Conservation (phyloP, 169 alveolate genomes). For the Cryptosporidium parvum region DNA sequence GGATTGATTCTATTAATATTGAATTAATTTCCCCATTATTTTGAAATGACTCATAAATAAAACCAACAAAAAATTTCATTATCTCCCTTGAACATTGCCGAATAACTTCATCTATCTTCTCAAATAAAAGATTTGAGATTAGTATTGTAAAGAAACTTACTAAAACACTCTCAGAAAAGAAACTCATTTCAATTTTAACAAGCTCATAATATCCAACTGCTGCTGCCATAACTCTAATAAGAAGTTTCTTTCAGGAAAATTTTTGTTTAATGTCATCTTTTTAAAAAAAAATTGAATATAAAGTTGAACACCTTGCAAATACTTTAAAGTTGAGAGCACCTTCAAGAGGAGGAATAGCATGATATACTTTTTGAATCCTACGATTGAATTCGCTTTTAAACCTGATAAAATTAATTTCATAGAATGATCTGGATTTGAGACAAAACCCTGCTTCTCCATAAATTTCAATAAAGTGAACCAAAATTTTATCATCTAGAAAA, state of each 20-base stretch:
- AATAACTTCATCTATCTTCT: neutral
- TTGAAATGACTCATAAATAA: neutral
- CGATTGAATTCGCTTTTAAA: neutral
- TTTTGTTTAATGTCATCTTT: neutral
- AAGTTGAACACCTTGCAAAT: constrained; percentile 3
- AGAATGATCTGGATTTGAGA: neutral
- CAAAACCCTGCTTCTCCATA: neutral
- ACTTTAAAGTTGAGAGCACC: neutral
- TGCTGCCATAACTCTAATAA: constrained; percentile 12
- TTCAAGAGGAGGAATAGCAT: neutral
- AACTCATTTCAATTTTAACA: neutral
- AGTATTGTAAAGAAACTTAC: constrained; percentile 2
- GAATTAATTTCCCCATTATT: neutral
- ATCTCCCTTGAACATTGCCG: neutral
- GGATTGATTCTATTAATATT: neutral
- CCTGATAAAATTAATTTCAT: neutral
- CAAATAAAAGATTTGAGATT: constrained; percentile 5
- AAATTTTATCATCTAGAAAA: neutral
- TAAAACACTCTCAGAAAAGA: neutral
- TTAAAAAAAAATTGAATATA: constrained; percentile 5
- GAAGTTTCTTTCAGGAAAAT: constrained; percentile 43
- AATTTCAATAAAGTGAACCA: neutral
- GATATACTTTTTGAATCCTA: neutral
- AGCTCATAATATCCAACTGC: constrained; percentile 13
- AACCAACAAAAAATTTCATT: constrained; percentile 1